Evolutionary conservation across 2,329 filamentous ascomycete species (phyloP), one percentile per base, ranked within the genome.

Genomic region (Penicillium sp.): DNA sequence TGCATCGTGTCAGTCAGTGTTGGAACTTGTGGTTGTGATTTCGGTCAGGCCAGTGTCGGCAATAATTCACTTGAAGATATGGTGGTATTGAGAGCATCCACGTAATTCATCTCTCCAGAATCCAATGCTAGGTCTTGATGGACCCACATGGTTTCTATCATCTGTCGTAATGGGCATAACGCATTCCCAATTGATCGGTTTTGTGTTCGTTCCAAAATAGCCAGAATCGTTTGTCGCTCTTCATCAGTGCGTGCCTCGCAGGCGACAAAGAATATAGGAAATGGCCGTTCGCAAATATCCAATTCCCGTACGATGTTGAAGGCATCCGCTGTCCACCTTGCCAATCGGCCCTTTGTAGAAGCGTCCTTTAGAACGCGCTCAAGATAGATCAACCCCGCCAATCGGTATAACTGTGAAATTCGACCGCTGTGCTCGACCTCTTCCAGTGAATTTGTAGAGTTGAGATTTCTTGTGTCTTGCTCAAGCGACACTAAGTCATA

Each of bases 71-170:
- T 31, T 4, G 47, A 49, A 42, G 47, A 49, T 21, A 49, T 49
- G 14, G 38, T 42, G 16, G 47, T 21, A 8, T 49, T 42, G 16
- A 49, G 13, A 8, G 16, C 27, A 49, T 49, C 47, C 11, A 42
- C 22, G 27, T 49, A 49, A 10, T 29, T 18, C 36, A 16, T 32
- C 14, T 38, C 36, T 31, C 16, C 27, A 13, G 10, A 10, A 11
- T 54, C 46, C 11, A 34, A 45, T 6, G 21, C 14, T 14, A 54
- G 32, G 11, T 54, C 52, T 9, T 32, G 31, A 32, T 54, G 52
- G 14, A 54, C 46, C 52, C 52, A 54, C 45, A 54, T 49, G 1
- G 24, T 42, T 29, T 54, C 46, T 42, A 54, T 49, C 46, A 54
- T 49, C 14, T 16, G 14, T 6, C 9, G 24, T 18, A 32, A 13